Percentiles rank a stretch among this genome's conserved stretches.
Conservation (phyloP, 2,329 filamentous ascomycete genomes). For the Drechslerella dactyloides region DNA sequence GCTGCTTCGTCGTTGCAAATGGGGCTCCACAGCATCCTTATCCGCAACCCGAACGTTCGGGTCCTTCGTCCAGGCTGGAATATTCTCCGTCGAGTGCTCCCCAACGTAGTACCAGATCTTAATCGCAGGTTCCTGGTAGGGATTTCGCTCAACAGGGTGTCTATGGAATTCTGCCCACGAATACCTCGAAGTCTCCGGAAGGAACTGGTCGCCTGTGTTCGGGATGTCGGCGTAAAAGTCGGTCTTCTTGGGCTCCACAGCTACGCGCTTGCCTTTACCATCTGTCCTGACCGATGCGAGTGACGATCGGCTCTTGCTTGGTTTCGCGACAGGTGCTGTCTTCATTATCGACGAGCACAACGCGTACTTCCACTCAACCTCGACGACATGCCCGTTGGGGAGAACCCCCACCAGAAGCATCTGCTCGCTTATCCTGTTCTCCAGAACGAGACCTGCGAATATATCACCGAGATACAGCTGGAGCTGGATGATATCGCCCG, state of each 20-base stretch:
- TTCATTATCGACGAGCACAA: slow-evolving; percentile 37
- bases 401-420: slow-evolving; percentile 80
- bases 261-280: slow-evolving; percentile 41
- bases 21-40: slow-evolving; percentile 39
- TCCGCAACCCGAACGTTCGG: slow-evolving; percentile 22
- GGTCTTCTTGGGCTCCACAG: slow-evolving; percentile 39
- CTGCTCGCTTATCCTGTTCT: slow-evolving; percentile 78
- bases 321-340: slow-evolving; percentile 18
- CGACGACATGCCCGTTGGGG: slow-evolving; percentile 77
- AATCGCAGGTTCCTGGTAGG: slow-evolving; percentile 36
- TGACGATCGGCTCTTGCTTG: slow-evolving; percentile 25
- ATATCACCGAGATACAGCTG: slow-evolving; percentile 85
- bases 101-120: slow-evolving; percentile 48
- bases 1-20: slow-evolving; percentile 33
- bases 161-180: slow-evolving; percentile 30
- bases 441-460: slow-evolving; percentile 84
- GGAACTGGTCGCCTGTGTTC: slow-evolving; percentile 32
- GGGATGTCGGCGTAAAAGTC: slow-evolving; percentile 46
- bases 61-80: slow-evolving; percentile 45
- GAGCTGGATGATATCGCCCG: slow-evolving; percentile 81
- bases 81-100: slow-evolving; percentile 42
- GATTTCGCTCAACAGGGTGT: slow-evolving; percentile 23
- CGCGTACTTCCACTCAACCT: slow-evolving; percentile 79
- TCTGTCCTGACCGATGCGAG: slow-evolving; percentile 29
- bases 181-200: slow-evolving; percentile 30